Percentiles rank a stretch among this genome's conserved stretches.
Evolutionary conservation across 2,329 filamentous ascomycete genomes (phyloP).

Genomic region (Aspergillus clavatus): DNA sequence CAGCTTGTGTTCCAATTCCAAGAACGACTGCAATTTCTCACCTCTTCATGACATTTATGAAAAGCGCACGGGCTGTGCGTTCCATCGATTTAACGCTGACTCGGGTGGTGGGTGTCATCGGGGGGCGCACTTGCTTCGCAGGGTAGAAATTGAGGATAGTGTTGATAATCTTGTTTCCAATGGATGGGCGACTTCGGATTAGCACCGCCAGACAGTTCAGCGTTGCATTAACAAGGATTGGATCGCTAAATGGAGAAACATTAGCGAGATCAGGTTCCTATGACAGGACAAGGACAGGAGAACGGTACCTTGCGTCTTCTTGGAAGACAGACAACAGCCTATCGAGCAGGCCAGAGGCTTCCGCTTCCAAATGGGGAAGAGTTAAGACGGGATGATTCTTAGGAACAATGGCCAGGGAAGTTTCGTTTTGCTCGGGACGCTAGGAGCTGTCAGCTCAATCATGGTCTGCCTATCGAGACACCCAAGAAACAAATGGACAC

Average conservation of each 20-base stretch:
- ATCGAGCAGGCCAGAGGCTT: slow-evolving; percentile 85
- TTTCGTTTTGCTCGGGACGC: slow-evolving; percentile 71
- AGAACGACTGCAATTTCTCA: slow-evolving; percentile 37
- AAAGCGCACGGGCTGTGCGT: slow-evolving; percentile 77
- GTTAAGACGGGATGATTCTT: slow-evolving; percentile 76
- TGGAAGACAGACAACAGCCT: slow-evolving; percentile 80
- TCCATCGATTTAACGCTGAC: slow-evolving; percentile 92
- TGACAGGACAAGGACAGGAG: too few species aligned
- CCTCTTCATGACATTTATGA: slow-evolving; percentile 79
- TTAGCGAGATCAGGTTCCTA: slow-evolving; percentile 10
- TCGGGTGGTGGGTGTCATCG: slow-evolving; percentile 71
- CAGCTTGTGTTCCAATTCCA: slow-evolving; percentile 9
- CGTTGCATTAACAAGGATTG: slow-evolving; percentile 82
- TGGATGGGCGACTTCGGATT: slow-evolving; percentile 72
- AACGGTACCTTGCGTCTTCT: slow-evolving; percentile 74
- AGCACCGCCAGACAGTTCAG: slow-evolving; percentile 82
- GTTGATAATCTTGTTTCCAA: slow-evolving; percentile 79
- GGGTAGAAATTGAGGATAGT: slow-evolving; percentile 89
- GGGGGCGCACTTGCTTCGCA: slow-evolving; percentile 69
- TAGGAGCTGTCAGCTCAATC: slow-evolving; percentile 29
- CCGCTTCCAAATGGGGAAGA: slow-evolving; percentile 78
- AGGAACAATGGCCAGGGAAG: slow-evolving; percentile 81
- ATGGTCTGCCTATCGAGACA: slow-evolving; percentile 2
- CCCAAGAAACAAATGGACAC: slow-evolving; percentile 25
- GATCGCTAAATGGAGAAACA: slow-evolving; percentile 57